Conservation (phyloP, 257 asterid genomes). For the Jaltomata sinuosa region DNA sequence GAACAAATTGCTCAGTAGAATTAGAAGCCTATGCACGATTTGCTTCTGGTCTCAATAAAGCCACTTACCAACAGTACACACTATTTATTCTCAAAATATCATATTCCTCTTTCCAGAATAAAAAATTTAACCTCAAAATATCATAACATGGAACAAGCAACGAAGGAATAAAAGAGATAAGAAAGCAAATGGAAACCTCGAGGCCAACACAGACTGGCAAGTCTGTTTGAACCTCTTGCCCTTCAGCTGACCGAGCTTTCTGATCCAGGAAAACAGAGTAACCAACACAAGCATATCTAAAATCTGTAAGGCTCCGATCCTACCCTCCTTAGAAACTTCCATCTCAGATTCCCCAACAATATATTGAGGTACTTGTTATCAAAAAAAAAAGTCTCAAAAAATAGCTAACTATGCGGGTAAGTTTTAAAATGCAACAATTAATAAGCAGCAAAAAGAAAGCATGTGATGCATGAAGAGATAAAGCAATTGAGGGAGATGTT, state of each 20-base stretch:
- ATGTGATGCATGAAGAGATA: too few relatives aligned
- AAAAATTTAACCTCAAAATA: not conserved
- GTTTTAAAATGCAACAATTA: not conserved
- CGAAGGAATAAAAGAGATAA: not conserved
- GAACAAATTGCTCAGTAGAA: not conserved
- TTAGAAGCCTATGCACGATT: not conserved
- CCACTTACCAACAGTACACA: not conserved
- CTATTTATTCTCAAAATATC: not conserved
- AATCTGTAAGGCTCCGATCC: conserved; percentile 52
- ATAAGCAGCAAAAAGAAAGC: too few relatives aligned
- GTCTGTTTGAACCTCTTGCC: conserved; percentile 36
- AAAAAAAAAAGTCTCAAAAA: conserved; percentile 9
- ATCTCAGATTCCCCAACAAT: conserved; percentile 55
- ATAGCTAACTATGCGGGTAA: not conserved
- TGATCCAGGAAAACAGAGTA: conserved; percentile 57
- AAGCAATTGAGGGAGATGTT: too few relatives aligned
- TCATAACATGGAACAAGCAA: not conserved
- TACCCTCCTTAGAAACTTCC: conserved; percentile 66
- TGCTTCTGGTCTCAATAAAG: not conserved
- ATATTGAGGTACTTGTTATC: conserved; percentile 51
- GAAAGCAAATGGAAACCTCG: conserved; percentile 50
- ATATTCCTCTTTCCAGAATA: not conserved
- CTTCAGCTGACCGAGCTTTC: conserved; percentile 29
- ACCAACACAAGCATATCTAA: conserved; percentile 76
- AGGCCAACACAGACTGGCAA: conserved; percentile 78